Evolutionary conservation across 1,284 basidiomycete species (phyloP).

Genomic region (Ustilago shanxiensis): DNA sequence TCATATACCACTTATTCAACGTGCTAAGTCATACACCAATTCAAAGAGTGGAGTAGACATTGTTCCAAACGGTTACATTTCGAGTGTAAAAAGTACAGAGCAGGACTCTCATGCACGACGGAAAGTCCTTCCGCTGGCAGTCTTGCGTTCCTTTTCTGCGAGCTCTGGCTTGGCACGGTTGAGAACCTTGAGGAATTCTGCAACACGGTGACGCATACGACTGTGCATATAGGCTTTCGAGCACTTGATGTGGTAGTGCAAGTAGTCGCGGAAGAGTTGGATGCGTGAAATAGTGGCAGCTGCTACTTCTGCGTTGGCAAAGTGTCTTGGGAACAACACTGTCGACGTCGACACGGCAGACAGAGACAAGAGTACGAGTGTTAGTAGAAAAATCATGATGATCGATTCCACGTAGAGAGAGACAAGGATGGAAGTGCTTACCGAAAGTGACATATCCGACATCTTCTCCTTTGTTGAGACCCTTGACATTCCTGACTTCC

Average conservation of each 20-base stretch:
- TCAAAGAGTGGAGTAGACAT: too few relatives aligned
- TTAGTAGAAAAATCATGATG: neutral
- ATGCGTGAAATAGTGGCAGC: slow-evolving; percentile 92
- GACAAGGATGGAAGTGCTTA: slow-evolving; percentile 48
- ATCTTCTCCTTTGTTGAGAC: slow-evolving; percentile 86
- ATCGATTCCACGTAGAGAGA: neutral
- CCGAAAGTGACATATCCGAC: slow-evolving; percentile 97
- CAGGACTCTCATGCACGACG: slow-evolving; percentile 44
- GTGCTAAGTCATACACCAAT: too few relatives aligned
- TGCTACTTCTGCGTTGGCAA: slow-evolving; percentile 80
- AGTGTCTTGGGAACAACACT: slow-evolving; percentile 97
- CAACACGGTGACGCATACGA: slow-evolving; percentile 92
- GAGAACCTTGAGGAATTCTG: slow-evolving; percentile 96
- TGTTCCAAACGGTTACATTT: neutral
- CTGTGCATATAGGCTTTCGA: slow-evolving; percentile 99
- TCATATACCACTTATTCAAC: neutral
- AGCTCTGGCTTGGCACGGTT: slow-evolving; percentile 98
- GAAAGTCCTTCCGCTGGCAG: slow-evolving; percentile 75
- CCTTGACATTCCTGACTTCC: slow-evolving; percentile 88
- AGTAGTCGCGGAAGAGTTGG: slow-evolving; percentile 96
- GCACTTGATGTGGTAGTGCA: slow-evolving; percentile 99
- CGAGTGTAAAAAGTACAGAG: neutral
- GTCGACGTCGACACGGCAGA: neutral
- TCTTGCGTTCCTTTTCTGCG: slow-evolving; percentile 86
- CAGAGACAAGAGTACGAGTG: neutral